Evolutionary conservation across 805 yeast species (phyloP).

Genomic region (Candida insectalens): DNA sequence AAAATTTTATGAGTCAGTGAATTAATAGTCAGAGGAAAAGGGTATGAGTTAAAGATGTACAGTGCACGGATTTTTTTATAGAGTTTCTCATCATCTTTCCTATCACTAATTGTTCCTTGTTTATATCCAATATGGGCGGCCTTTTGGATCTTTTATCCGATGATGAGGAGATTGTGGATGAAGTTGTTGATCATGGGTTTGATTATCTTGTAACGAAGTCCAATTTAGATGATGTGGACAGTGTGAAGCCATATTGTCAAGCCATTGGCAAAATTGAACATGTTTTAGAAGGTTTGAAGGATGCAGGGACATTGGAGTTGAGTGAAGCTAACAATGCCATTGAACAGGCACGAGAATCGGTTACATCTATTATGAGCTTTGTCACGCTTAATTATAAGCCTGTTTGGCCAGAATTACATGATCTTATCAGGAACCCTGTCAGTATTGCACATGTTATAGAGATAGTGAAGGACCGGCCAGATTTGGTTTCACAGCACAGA

Average conservation of each 20-base stretch:
- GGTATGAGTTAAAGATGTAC: no score
- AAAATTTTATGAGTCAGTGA: no score
- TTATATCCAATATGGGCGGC: no score
- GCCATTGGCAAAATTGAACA: slow-evolving; percentile 15
- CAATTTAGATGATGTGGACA: slow-evolving; percentile 11
- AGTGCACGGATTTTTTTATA: no score
- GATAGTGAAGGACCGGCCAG: slow-evolving; percentile 41
- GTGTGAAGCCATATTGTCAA: slow-evolving; percentile 19
- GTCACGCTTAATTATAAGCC: slow-evolving; percentile 43
- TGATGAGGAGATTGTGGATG: background rate
- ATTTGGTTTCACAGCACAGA: slow-evolving; percentile 6
- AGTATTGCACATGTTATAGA: slow-evolving; percentile 49
- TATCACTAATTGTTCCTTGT: no score
- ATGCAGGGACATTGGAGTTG: slow-evolving; percentile 13
- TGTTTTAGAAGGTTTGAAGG: slow-evolving; percentile 14
- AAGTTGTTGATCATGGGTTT: slow-evolving; percentile 2
- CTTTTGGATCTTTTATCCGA: background rate
- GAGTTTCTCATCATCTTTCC: no score
- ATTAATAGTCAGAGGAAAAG: no score
- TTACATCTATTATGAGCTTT: slow-evolving; percentile 36
- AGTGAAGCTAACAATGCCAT: slow-evolving; percentile 40
- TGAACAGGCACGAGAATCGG: slow-evolving; percentile 45
- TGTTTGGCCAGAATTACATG: slow-evolving; percentile 64
- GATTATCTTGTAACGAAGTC: slow-evolving; percentile 6
- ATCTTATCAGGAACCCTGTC: slow-evolving; percentile 49